Conservation (phyloP, 2,329 filamentous ascomycete species). For the Hyphodiscus sp. region DNA sequence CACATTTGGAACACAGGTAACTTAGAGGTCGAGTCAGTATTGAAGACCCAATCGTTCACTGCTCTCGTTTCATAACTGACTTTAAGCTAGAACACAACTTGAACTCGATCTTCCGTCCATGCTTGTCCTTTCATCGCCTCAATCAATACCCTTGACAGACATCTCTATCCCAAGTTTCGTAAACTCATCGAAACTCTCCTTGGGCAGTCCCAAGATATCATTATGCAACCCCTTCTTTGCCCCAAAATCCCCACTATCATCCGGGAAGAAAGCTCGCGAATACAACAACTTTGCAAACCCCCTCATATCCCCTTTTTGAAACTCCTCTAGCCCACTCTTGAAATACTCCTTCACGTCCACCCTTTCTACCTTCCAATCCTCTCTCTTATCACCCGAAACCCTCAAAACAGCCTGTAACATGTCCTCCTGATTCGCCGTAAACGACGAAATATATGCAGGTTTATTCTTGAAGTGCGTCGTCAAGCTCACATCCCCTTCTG, state of each 20-base stretch:
- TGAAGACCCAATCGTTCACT: too few species aligned
- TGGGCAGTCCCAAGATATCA: constrained; percentile 12
- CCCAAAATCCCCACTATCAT: constrained; percentile 10
- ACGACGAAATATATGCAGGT: constrained; percentile 37
- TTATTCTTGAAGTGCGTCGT: constrained; percentile 36
- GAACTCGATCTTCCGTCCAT: too few species aligned
- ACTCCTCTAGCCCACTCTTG: constrained; percentile 4
- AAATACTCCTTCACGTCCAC: constrained; percentile 7
- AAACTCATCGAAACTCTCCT: constrained; percentile 15
- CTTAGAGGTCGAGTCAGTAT: too few species aligned
- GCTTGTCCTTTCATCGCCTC: too few species aligned
- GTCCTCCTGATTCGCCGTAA: constrained; percentile 42
- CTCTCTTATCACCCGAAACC: constrained; percentile 7
- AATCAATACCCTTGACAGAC: background rate
- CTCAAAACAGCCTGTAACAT: constrained; percentile 34
- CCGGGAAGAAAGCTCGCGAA: constrained; percentile 12
- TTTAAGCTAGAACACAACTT: too few species aligned
- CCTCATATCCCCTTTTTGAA: constrained; percentile 9
- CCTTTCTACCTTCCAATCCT: constrained; percentile 13
- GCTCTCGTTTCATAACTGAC: too few species aligned
- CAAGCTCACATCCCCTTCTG: constrained; percentile 27
- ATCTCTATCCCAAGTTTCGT: background rate
- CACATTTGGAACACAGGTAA: too few species aligned
- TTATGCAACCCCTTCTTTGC: constrained; percentile 8
- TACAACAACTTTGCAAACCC: constrained; percentile 12